phyloP scores from a whole-genome alignment of 1,284 basidiomycete genomes.

The Bjerkandera adusta region DNA sequence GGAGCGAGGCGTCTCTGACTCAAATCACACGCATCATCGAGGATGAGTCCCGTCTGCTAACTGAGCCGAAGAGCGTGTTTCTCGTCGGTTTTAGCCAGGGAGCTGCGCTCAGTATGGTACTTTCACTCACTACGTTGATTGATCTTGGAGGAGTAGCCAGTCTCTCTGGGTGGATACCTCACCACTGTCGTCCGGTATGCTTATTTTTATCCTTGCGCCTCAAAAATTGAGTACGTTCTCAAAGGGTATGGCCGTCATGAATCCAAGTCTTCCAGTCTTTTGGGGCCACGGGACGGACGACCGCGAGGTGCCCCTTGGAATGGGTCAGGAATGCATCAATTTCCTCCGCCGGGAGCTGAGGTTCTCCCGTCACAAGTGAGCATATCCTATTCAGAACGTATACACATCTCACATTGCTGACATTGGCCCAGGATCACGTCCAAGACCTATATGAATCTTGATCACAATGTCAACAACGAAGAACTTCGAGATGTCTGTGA shows the following conservation, averaged over 20 bases:
- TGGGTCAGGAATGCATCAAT: conserved; percentile 31
- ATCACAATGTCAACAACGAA: conserved; percentile 34
- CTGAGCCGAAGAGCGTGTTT: conserved; percentile 36
- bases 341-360: conserved; percentile 33
- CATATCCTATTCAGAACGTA: neutral
- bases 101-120: conserved; percentile 38
- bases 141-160: conserved; percentile 42
- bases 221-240: conserved; percentile 1
- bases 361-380: conserved; percentile 21
- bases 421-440: conserved; percentile 21
- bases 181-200: conserved; percentile 33
- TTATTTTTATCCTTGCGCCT: neutral
- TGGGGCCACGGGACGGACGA: conserved; percentile 42
- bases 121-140: conserved; percentile 38
- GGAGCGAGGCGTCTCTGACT: conserved; percentile 35
- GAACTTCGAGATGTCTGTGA: conserved; percentile 36
- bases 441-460: conserved; percentile 33
- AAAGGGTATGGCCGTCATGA: conserved; percentile 32
- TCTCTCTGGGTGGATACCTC: conserved; percentile 45
- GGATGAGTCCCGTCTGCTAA: conserved; percentile 35
- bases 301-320: conserved; percentile 35
- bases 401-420: neutral
- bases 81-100: conserved; percentile 46
- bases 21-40: conserved; percentile 39
- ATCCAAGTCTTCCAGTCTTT: conserved; percentile 37